Conservation (phyloP, 2,329 filamentous ascomycete genomes). For the Botryotinia globosa region DNA sequence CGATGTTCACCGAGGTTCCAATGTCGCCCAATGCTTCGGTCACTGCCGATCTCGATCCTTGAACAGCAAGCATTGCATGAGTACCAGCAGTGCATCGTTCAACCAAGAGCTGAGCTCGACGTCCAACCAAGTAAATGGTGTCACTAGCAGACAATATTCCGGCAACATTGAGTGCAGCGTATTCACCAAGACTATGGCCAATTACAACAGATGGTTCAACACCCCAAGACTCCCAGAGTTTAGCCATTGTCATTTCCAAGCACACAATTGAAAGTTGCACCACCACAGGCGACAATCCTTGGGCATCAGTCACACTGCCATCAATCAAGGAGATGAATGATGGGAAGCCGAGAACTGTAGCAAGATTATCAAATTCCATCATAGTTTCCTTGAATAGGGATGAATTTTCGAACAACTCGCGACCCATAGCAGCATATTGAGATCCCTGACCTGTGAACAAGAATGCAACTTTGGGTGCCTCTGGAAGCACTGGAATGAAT, state of each 20-base stretch:
- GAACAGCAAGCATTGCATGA: conserved; percentile 62
- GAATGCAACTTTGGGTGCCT: conserved; percentile 37
- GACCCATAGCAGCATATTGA: conserved; percentile 21
- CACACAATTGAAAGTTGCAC: conserved; percentile 20
- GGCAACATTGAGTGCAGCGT: conserved; percentile 66
- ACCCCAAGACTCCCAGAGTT: conserved; percentile 21
- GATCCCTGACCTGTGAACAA: conserved; percentile 22
- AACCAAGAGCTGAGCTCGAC: conserved; percentile 61
- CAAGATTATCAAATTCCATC: conserved; percentile 19
- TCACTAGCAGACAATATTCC: conserved; percentile 68
- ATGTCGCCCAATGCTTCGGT: conserved; percentile 28
- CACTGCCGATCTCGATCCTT: conserved; percentile 44
- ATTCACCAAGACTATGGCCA: conserved; percentile 42
- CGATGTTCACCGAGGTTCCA: conserved; percentile 11
- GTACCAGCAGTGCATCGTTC: conserved; percentile 63
- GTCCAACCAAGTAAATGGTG: conserved; percentile 67
- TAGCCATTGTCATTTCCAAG: conserved; percentile 18
- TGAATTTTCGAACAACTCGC: conserved; percentile 18
- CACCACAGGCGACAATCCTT: conserved; percentile 16
- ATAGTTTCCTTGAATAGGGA: conserved; percentile 16
- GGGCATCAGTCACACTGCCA: conserved; percentile 10
- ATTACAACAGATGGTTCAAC: conserved; percentile 46
- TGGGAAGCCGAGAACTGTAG: conserved; percentile 18
- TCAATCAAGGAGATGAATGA: conserved; percentile 19
- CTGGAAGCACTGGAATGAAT: conserved; percentile 18